Conservation (phyloP, 129 eudicot species). For the Gnaphalium uliginosum region DNA sequence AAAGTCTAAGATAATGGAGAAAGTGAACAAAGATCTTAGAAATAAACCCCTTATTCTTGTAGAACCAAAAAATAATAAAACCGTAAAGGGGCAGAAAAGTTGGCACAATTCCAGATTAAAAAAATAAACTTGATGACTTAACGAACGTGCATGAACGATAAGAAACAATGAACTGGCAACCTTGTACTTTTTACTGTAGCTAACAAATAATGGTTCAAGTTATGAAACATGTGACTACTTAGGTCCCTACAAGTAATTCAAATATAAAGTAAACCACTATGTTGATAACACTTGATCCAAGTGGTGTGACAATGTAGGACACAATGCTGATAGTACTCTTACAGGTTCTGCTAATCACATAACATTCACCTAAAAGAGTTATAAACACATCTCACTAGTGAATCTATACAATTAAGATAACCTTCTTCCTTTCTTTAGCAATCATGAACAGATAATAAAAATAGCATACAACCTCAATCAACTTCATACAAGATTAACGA, state of each 20-base stretch:
- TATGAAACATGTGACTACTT: neutral
- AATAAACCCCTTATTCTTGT: neutral
- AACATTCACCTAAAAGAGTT: neutral
- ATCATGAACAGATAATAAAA: neutral
- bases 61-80: neutral
- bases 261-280: neutral
- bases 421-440: neutral
- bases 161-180: neutral
- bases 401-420: neutral
- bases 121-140: neutral
- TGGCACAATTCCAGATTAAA: neutral
- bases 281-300: neutral
- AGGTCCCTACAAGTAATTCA: neutral
- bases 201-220: neutral
- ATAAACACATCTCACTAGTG: neutral
- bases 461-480: neutral
- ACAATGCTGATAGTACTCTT: neutral
- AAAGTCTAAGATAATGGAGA: neutral
- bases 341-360: neutral
- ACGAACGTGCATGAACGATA: neutral
- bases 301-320: conserved; percentile 5
- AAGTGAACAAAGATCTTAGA: neutral
- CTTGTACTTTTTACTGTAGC: neutral
- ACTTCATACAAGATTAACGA: neutral
- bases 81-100: neutral